Percentiles rank a stretch among this genome's conserved stretches.
Conservation (phyloP, 2,329 filamentous ascomycete species). For the Botrytis paeoniae region DNA sequence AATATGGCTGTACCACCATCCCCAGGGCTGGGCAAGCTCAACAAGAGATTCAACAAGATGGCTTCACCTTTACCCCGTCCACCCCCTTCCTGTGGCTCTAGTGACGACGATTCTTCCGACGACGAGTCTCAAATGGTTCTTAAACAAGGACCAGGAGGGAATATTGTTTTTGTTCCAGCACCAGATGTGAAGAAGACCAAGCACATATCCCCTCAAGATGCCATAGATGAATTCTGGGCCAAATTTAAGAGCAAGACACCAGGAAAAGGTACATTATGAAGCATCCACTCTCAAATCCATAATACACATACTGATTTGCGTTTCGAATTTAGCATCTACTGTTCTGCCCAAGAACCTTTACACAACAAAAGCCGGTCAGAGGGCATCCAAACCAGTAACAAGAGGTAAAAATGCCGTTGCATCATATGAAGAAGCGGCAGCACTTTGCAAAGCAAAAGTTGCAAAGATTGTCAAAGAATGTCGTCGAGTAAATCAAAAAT, state of each 20-base stretch:
- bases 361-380: slow-evolving; percentile 56
- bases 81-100: slow-evolving; percentile 6
- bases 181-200: slow-evolving; percentile 39
- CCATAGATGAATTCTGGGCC: slow-evolving; percentile 70
- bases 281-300: not conserved
- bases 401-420: slow-evolving; percentile 56
- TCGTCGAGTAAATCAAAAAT: slow-evolving; percentile 76
- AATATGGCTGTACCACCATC: not conserved
- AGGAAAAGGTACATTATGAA: slow-evolving; percentile 54
- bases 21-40: not conserved
- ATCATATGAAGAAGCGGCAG: slow-evolving; percentile 70
- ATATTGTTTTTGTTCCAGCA: slow-evolving; percentile 9
- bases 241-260: slow-evolving; percentile 68
- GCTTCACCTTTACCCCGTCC: not conserved
- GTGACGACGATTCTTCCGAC: slow-evolving; percentile 5
- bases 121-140: not conserved
- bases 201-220: slow-evolving; percentile 62
- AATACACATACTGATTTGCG: slow-evolving; percentile 4
- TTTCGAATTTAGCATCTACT: slow-evolving; percentile 52
- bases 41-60: not conserved
- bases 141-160: slow-evolving; percentile 12
- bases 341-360: slow-evolving; percentile 68
- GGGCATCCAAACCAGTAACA: slow-evolving; percentile 52
- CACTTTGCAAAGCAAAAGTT: slow-evolving; percentile 64
- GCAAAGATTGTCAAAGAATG: slow-evolving; percentile 64